phyloP scores from a whole-genome alignment of 2,329 filamentous ascomycete species.

The Aphanoascus verrucosus region DNA sequence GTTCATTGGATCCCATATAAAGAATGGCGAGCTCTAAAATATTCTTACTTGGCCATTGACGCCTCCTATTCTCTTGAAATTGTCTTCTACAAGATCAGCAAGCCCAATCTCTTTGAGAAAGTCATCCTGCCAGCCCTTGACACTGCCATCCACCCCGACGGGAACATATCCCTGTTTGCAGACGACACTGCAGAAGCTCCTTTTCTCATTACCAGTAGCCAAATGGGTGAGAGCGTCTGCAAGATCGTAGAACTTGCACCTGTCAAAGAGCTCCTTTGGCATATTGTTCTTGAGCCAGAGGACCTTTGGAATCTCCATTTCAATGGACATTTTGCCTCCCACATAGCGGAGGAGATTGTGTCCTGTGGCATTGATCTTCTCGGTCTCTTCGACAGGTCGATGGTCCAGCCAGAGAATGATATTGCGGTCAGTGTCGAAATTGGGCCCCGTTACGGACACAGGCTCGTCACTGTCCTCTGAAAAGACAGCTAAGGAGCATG shows the following conservation, averaged over 20 bases:
- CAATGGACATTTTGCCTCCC: slow-evolving; percentile 94
- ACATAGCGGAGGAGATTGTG: slow-evolving; percentile 94
- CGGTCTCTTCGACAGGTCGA: slow-evolving; percentile 78
- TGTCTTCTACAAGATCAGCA: slow-evolving; percentile 68
- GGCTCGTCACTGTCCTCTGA: slow-evolving; percentile 81
- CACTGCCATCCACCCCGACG: slow-evolving; percentile 91
- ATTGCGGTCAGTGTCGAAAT: slow-evolving; percentile 83
- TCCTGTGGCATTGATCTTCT: slow-evolving; percentile 81
- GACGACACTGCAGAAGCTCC: slow-evolving; percentile 90
- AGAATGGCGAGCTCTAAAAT: slow-evolving; percentile 13
- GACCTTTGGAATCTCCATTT: slow-evolving; percentile 99
- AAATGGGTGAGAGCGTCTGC: slow-evolving; percentile 87
- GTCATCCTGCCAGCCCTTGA: slow-evolving; percentile 96
- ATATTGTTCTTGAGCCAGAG: slow-evolving; percentile 98
- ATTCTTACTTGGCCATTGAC: slow-evolving; percentile 81
- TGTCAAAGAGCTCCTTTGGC: slow-evolving; percentile 77
- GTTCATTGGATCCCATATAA: not conserved
- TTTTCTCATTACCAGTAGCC: slow-evolving; percentile 80
- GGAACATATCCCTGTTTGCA: slow-evolving; percentile 97
- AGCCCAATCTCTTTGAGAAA: slow-evolving; percentile 81
- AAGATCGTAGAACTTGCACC: slow-evolving; percentile 95
- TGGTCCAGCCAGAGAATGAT: slow-evolving; percentile 97
- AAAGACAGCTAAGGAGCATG: slow-evolving; percentile 94
- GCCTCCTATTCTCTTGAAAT: slow-evolving; percentile 88
- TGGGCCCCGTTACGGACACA: slow-evolving; percentile 75